These are phyloP conservation scores for Arctium minus DNA, from an alignment of 129 eudicot species.

Conservation along the genomic window DNA sequence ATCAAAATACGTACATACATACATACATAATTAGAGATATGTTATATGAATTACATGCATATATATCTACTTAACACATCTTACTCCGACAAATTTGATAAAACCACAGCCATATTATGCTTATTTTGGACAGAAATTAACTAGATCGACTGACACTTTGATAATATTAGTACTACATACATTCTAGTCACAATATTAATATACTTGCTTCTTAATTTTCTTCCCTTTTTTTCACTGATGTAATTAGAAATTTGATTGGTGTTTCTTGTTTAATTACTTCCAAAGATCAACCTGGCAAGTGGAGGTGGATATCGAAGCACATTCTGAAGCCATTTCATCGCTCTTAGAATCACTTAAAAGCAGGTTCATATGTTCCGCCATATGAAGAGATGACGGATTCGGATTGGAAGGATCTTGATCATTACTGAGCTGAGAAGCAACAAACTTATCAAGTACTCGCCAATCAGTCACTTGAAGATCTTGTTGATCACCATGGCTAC, in stretches of 20 bases:
- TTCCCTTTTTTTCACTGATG: conserved; percentile 4
- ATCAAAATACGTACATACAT: conserved; percentile 18
- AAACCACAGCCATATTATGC: conserved; percentile 23
- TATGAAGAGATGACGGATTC: conserved; percentile 33
- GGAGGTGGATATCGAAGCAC: conserved; percentile 48
- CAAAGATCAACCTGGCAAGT: conserved; percentile 65
- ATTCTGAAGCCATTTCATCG: conserved; percentile 49
- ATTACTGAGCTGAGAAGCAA: conserved; percentile 77
- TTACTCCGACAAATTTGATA: conserved; percentile 13
- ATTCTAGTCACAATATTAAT: conserved; percentile 30
- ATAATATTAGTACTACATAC: conserved; percentile 33
- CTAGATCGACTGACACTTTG: conserved; percentile 14
- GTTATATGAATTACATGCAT: conserved; percentile 24
- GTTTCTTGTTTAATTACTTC: conserved; percentile 30
- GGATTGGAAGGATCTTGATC: conserved; percentile 36
- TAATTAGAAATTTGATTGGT: background rate
- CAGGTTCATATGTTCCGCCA: conserved; percentile 48
- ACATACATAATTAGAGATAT: conserved; percentile 20
- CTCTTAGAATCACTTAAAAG: conserved; percentile 42
- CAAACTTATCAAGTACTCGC: conserved; percentile 80
- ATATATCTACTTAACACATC: conserved; percentile 15
- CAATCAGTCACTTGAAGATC: conserved; percentile 73
- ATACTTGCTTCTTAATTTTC: conserved; percentile 13
- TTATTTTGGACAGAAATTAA: conserved; percentile 44
- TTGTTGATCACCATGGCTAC: conserved; percentile 34